Percentiles rank a stretch among this genome's conserved stretches.
Evolutionary conservation across 2,329 filamentous ascomycete genomes (phyloP).

Genomic region (Bipolaris sorokiniana): DNA sequence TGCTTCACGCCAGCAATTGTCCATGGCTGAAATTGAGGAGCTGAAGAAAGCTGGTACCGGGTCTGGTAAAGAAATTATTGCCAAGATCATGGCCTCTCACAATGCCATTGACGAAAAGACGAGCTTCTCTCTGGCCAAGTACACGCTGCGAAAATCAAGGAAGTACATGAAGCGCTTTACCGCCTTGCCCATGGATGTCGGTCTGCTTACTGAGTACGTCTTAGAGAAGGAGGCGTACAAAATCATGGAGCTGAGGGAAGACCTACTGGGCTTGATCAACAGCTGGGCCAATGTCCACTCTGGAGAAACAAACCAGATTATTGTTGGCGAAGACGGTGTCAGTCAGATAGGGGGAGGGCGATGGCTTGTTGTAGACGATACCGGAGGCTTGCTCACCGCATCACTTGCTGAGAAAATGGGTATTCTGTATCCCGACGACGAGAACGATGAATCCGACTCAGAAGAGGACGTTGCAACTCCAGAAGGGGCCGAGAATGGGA

Average conservation of each 20-base stretch:
- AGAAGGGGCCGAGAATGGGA: conserved; percentile 8
- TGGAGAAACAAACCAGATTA: conserved; percentile 52
- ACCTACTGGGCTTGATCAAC: conserved; percentile 78
- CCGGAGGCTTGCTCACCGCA: conserved; percentile 79
- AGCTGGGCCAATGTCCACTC: conserved; percentile 93
- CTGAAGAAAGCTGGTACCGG: conserved; percentile 74
- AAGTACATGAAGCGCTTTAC: conserved; percentile 93
- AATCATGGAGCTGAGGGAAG: conserved; percentile 85
- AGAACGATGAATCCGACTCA: conserved; percentile 36
- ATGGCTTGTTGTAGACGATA: conserved; percentile 87
- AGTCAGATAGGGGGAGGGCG: conserved; percentile 60
- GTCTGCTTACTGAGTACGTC: conserved; percentile 76
- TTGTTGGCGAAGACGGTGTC: conserved; percentile 39
- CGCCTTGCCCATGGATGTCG: conserved; percentile 80
- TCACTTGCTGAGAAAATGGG: conserved; percentile 90
- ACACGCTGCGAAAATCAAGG: conserved; percentile 89
- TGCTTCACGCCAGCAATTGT: conserved; percentile 74
- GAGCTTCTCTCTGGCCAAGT: conserved; percentile 89
- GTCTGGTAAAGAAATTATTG: conserved; percentile 86
- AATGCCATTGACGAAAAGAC: conserved; percentile 93
- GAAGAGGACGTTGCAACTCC: conserved; percentile 5
- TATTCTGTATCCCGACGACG: conserved; percentile 65
- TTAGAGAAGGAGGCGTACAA: conserved; percentile 80
- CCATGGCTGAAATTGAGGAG: conserved; percentile 72
- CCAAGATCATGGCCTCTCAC: conserved; percentile 90